Base-by-base conservation (phyloP, 2,329 filamentous ascomycete species). In the Colletotrichum musicola region DNA sequence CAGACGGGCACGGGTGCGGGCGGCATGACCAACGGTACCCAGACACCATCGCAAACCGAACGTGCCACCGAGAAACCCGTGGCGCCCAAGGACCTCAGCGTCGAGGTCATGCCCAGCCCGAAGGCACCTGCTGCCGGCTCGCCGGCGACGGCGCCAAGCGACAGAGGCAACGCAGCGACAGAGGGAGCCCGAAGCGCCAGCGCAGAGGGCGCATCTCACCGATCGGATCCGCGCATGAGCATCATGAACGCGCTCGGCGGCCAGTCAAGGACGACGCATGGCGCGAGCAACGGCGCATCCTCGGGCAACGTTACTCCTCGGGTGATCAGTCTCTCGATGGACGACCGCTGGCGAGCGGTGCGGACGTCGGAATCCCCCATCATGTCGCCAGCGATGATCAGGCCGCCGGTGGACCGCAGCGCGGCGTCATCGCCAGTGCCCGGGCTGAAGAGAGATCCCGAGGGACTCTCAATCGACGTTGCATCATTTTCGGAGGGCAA, bases 291-390 rank as follows among this genome's bases (percentile, higher is more conserved):
- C n/a, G 66, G 66, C 20, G 22, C 25, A 14, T 27, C 56, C 1
- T 67, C 66, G 14, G 50, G 57, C 5, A 62, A 27, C 47, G 68
- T 38, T 35, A 69, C 67, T 12, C 57, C 67, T 2, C 56, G 64
- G 14, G 18, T 69, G n/a, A 3, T 69, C 20, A 61, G 16, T 25
- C 27, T 68, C 25, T 18, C 55, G 30, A 54, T 55, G 10, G 62
- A 60, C 25, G 69, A 64, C 9, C 65, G 66, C 12, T 71, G 69
- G 69, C 56, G 61, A 18, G 69, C 66, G 18, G 42, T 71, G 2
- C 60, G 69, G 6, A 18, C 56, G 7, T 69, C 69, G 4, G 46
- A 71, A n/a, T 71, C 65, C n/a, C 69, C 69, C 16, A 38, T 13
- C 4, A 47, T 50, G 6, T 30, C 65, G 16, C 50, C 65, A 10